These are phyloP conservation scores for Microstroma glucosiphilum DNA, from an alignment of 1,284 basidiomycete species.

Conservation along the genomic window DNA sequence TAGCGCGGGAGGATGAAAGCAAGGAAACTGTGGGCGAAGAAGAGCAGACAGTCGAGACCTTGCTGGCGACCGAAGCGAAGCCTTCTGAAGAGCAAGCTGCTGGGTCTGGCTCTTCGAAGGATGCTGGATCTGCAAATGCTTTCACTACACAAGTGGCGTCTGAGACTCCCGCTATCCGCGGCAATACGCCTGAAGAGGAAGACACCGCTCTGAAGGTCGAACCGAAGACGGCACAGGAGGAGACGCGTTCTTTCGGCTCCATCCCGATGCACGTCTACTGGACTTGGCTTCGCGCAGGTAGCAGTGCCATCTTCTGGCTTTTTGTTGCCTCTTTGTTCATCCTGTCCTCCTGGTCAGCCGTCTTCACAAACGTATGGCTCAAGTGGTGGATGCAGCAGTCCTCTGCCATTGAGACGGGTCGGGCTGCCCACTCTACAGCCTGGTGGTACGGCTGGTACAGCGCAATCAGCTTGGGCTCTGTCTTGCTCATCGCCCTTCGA, in stretches of 20 bases:
- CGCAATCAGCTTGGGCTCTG: conserved; percentile 1
- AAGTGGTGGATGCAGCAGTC: conserved; percentile 19
- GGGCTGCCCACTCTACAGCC: conserved; percentile 4
- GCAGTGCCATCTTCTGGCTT: conserved; percentile 15
- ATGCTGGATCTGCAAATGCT: neutral
- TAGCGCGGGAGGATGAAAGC: neutral
- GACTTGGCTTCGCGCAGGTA: conserved; percentile 17
- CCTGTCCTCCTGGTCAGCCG: conserved; percentile 12
- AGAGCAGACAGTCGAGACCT: neutral
- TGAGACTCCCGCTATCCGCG: neutral
- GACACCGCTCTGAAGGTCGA: conserved; percentile 5
- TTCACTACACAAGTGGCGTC: conserved; percentile 54
- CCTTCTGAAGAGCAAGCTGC: neutral
- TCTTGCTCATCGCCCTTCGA: conserved; percentile 8
- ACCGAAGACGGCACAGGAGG: conserved; percentile 15
- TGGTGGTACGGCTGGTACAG: conserved; percentile 15
- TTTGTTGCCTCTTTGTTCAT: conserved; percentile 13
- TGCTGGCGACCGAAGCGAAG: conserved; percentile 4
- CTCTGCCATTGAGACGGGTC: no score
- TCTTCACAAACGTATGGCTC: conserved; percentile 21
- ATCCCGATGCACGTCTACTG: conserved; percentile 18
- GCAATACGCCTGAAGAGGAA: no score
- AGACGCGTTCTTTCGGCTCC: conserved; percentile 14
- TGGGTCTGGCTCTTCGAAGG: neutral
- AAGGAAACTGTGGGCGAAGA: conserved; percentile 49